A percentile compares a stretch with the other conserved stretches of the same genome.
Conservation (phyloP, 352 stramenopile species). For the Phytopythium delawarense region DNA sequence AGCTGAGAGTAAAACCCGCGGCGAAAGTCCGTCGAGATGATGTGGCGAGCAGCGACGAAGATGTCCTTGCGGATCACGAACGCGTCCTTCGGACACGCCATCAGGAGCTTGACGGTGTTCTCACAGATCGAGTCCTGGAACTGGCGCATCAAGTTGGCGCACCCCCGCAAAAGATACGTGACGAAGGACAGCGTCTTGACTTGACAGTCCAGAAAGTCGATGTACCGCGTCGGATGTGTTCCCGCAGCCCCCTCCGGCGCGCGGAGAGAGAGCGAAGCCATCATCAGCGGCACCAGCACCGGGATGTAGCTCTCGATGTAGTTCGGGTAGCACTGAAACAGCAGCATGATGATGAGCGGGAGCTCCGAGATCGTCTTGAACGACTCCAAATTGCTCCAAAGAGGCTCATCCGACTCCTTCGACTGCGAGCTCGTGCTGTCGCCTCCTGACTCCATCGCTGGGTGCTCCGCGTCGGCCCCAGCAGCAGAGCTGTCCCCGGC, state of each 20-base stretch:
- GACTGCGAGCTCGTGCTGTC: slow-evolving; percentile 7
- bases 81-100: slow-evolving; percentile 93
- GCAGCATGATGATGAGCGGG: slow-evolving; percentile 97
- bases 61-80: slow-evolving; percentile 95
- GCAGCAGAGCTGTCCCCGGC: not conserved
- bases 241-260: slow-evolving; percentile 57
- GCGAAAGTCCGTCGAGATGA: slow-evolving; percentile 98
- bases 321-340: slow-evolving; percentile 97
- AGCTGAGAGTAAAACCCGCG: slow-evolving; percentile 94
- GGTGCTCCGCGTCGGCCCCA: slow-evolving; percentile 10
- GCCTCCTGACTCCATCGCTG: slow-evolving; percentile 5
- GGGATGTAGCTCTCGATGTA: slow-evolving; percentile 95
- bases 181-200: slow-evolving; percentile 98
- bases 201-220: slow-evolving; percentile 94
- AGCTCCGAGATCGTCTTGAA: slow-evolving; percentile 97
- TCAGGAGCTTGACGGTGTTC: slow-evolving; percentile 94
- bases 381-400: slow-evolving; percentile 86
- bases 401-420: slow-evolving; percentile 28
- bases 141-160: slow-evolving; percentile 90
- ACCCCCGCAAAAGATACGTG: slow-evolving; percentile 94
- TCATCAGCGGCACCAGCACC: slow-evolving; percentile 96
- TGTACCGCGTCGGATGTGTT: slow-evolving; percentile 64
- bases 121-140: slow-evolving; percentile 94
- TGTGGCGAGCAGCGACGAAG: slow-evolving; percentile 94
- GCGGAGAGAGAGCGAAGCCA: slow-evolving; percentile 89